A percentile compares a stretch with the other conserved stretches of the same genome.
phyloP scores from a whole-genome alignment of 1,139 yeast genomes.

The Candida mesenterica region DNA sequence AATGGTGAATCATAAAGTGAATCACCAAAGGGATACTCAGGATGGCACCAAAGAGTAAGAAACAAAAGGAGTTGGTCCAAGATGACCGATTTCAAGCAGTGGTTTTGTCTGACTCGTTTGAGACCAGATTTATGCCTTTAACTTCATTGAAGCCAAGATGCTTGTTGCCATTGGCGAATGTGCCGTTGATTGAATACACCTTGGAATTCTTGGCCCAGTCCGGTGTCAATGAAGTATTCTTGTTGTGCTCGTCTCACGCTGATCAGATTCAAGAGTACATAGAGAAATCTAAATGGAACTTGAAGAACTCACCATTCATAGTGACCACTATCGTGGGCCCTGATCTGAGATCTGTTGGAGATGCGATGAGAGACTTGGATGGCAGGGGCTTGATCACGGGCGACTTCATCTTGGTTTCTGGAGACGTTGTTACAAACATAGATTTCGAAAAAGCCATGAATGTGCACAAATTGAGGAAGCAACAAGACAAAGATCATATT shows the following conservation, averaged over 20 bases:
- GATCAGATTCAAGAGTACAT: slow-evolving; percentile 83
- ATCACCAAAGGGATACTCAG: not conserved
- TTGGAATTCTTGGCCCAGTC: slow-evolving; percentile 90
- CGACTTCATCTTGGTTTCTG: slow-evolving; percentile 86
- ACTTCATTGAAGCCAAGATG: slow-evolving; percentile 86
- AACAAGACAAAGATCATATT: slow-evolving; percentile 81
- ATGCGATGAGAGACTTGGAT: slow-evolving; percentile 94
- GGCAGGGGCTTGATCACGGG: slow-evolving; percentile 84
- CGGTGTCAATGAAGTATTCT: slow-evolving; percentile 83
- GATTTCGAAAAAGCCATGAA: slow-evolving; percentile 73
- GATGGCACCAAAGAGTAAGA: slow-evolving; percentile 50
- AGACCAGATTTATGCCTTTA: slow-evolving; percentile 88
- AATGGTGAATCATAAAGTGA: too few relatives aligned
- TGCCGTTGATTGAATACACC: slow-evolving; percentile 92
- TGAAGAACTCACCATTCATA: slow-evolving; percentile 72
- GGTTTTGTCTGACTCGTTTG: slow-evolving; percentile 89
- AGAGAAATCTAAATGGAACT: slow-evolving; percentile 77
- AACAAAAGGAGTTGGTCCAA: slow-evolving; percentile 55
- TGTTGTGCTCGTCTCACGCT: slow-evolving; percentile 89
- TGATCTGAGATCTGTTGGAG: slow-evolving; percentile 91
- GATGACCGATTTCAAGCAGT: slow-evolving; percentile 88
- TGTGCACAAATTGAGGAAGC: slow-evolving; percentile 69
- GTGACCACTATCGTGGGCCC: slow-evolving; percentile 78
- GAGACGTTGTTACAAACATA: slow-evolving; percentile 91
- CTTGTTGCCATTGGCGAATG: slow-evolving; percentile 84